phyloP scores from a whole-genome alignment of 192 early-diverging fungal genomes.

The Coemansia sp. region DNA sequence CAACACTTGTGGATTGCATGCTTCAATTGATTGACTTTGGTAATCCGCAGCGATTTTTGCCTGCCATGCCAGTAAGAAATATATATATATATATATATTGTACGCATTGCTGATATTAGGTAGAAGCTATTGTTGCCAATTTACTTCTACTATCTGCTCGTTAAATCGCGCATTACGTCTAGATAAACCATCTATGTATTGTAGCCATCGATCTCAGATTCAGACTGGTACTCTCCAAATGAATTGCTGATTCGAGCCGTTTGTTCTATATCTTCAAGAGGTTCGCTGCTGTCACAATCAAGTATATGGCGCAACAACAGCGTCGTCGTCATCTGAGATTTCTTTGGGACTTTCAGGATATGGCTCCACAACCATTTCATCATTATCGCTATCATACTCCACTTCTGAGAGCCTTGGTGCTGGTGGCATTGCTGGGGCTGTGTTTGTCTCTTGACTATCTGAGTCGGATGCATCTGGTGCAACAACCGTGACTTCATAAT shows the following conservation, averaged over 20 bases:
- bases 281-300: neutral
- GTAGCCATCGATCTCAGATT: neutral
- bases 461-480: neutral
- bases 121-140: neutral
- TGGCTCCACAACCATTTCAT: constrained; percentile 10
- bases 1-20: too few relatives aligned
- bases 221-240: neutral
- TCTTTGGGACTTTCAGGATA: constrained; percentile 13
- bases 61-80: too few relatives aligned
- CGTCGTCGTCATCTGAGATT: neutral
- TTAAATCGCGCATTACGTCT: neutral
- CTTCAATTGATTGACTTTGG: too few relatives aligned
- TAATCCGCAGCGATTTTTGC: too few relatives aligned
- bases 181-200: neutral
- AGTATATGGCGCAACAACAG: neutral
- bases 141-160: neutral
- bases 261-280: neutral
- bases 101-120: too few relatives aligned
- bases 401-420: neutral
- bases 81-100: too few relatives aligned
- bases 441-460: neutral
- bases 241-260: neutral
- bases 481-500: constrained; percentile 58
- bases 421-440: neutral
- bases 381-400: neutral